Evolutionary conservation across 2,329 filamentous ascomycete species (phyloP).

Genomic region (Aphanoascus verrucosus): DNA sequence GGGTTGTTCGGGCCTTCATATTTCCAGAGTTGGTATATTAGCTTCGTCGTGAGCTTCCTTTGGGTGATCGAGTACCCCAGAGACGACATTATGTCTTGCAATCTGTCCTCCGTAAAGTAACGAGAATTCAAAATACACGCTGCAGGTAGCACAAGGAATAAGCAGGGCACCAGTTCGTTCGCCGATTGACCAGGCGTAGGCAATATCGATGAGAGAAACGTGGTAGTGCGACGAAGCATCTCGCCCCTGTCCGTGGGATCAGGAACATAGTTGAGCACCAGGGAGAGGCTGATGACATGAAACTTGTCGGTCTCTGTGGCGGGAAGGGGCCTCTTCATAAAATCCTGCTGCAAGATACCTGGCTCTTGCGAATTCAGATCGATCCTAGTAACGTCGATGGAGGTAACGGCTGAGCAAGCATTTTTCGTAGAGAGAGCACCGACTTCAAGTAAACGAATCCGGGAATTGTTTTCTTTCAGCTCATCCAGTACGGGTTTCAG

Average conservation of each 20-base stretch:
- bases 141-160: slow-evolving; percentile 84
- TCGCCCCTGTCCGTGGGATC: slow-evolving; percentile 62
- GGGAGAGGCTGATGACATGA: slow-evolving; percentile 79
- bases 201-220: slow-evolving; percentile 48
- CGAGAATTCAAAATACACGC: slow-evolving; percentile 84
- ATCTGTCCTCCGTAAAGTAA: slow-evolving; percentile 63
- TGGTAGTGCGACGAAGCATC: slow-evolving; percentile 68
- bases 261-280: slow-evolving; percentile 91
- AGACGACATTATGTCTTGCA: slow-evolving; percentile 62
- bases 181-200: slow-evolving; percentile 15
- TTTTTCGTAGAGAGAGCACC: slow-evolving; percentile 78
- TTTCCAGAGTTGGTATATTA: slow-evolving; percentile 83
- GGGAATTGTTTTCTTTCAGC: slow-evolving; percentile 16
- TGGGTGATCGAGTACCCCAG: slow-evolving; percentile 60
- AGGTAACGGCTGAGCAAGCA: slow-evolving; percentile 61
- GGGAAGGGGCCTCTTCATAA: slow-evolving; percentile 78
- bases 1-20: slow-evolving; percentile 25
- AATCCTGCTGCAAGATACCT: slow-evolving; percentile 74
- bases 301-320: slow-evolving; percentile 51
- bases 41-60: slow-evolving; percentile 66
- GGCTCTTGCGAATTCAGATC: slow-evolving; percentile 79
- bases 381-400: slow-evolving; percentile 69
- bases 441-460: slow-evolving; percentile 68
- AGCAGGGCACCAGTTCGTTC: slow-evolving; percentile 35
- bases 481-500: slow-evolving; percentile 29